Evolutionary conservation across 2,329 filamentous ascomycete species (phyloP).

Genomic region (Mycosphaerella arachidis): DNA sequence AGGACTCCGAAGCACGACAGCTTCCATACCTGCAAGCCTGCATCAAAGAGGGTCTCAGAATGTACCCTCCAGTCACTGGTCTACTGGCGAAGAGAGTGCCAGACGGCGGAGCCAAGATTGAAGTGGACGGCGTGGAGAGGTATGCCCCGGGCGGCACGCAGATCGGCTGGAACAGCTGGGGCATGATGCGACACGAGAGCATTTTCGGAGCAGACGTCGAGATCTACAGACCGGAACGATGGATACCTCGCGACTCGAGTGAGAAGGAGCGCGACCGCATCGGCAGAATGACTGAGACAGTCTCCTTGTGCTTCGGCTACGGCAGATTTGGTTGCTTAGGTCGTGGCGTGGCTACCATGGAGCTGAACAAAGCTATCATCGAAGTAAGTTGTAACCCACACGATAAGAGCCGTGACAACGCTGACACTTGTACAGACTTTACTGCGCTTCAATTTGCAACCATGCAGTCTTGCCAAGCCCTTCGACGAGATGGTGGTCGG

Average conservation of each 20-base stretch:
- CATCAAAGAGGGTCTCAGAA: constrained; percentile 45
- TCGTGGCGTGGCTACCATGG: constrained; percentile 36
- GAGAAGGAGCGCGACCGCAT: constrained; percentile 28
- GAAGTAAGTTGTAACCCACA: constrained; percentile 27
- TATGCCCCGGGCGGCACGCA: constrained; percentile 36
- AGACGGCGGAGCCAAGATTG: constrained; percentile 31
- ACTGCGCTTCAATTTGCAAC: constrained; percentile 36
- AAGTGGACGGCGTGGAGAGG: constrained; percentile 34
- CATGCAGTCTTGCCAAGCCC: constrained; percentile 34
- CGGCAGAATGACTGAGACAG: constrained; percentile 34
- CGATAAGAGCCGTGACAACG: neutral
- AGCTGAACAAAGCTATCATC: constrained; percentile 37
- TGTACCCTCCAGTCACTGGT: constrained; percentile 42
- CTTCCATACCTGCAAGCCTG: constrained; percentile 46
- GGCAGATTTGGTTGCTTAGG: constrained; percentile 37
- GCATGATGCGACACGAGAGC: constrained; percentile 34
- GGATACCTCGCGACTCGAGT: constrained; percentile 30
- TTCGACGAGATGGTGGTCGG: constrained; percentile 36
- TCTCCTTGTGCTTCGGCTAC: constrained; percentile 34
- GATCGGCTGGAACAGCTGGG: constrained; percentile 39
- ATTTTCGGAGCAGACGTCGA: constrained; percentile 37
- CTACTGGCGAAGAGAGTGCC: constrained; percentile 36
- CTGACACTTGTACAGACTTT: constrained; percentile 26
- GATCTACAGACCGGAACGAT: constrained; percentile 38
- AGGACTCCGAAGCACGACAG: constrained; percentile 41